Percentiles rank a stretch among this genome's conserved stretches.
These are phyloP conservation scores for Ambrosia hybrid DNA, from an alignment of 140 eudicot genomes.

Conservation along the genomic window DNA sequence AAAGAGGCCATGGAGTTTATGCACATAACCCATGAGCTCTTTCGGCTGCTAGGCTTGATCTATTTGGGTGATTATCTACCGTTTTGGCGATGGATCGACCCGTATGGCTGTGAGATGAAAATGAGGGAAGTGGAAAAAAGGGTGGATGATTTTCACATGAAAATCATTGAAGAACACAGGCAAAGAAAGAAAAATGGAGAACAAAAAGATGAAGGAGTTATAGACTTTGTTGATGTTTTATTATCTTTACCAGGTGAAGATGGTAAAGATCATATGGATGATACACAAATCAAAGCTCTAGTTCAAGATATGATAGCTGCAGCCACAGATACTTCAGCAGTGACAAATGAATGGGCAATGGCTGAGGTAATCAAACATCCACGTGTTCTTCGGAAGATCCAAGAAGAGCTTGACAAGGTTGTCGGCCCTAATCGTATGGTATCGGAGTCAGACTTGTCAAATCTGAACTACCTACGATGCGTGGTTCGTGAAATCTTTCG, in stretches of 20 bases:
- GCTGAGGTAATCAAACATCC: conserved; percentile 90
- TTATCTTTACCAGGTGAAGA: conserved; percentile 87
- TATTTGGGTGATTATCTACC: conserved; percentile 94
- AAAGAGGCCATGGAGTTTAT: conserved; percentile 89
- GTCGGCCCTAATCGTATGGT: conserved; percentile 83
- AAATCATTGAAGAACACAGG: conserved; percentile 76
- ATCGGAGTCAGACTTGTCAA: conserved; percentile 62
- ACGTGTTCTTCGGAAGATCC: conserved; percentile 64
- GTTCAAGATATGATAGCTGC: conserved; percentile 99
- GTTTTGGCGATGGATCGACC: conserved; percentile 94
- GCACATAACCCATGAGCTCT: conserved; percentile 89
- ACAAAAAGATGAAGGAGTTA: conserved; percentile 46
- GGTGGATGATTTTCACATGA: conserved; percentile 81
- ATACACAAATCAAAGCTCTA: conserved; percentile 85
- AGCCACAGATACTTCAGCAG: conserved; percentile 92
- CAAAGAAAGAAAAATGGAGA: conserved; percentile 32
- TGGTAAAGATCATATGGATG: conserved; percentile 84
- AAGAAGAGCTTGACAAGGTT: conserved; percentile 73
- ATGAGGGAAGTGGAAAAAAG: conserved; percentile 94
- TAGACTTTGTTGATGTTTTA: conserved; percentile 92
- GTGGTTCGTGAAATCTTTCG: conserved; percentile 90
- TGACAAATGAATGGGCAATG: conserved; percentile 99
- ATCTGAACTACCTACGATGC: conserved; percentile 73
- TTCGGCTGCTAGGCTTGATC: conserved; percentile 82
- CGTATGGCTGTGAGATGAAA: conserved; percentile 84